A percentile compares a stretch with the other conserved stretches of the same genome.
Conservation (phyloP, 202 grass and related monocot genomes). For the Carex sylvatica region DNA sequence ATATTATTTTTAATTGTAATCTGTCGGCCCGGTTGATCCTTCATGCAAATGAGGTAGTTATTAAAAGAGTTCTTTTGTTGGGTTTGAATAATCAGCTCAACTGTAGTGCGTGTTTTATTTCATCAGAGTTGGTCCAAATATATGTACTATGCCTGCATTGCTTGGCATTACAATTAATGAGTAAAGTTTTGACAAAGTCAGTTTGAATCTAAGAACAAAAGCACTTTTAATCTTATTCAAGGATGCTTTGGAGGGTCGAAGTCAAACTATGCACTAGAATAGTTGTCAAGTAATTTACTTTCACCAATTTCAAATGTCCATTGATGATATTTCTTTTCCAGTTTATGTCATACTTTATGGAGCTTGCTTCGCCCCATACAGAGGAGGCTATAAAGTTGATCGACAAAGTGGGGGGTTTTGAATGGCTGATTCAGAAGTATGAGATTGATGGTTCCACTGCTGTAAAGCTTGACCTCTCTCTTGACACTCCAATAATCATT, state of each 20-base stretch:
- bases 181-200: neutral
- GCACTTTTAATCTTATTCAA: neutral
- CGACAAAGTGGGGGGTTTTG: conserved; percentile 93
- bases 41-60: neutral
- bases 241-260: neutral
- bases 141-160: neutral
- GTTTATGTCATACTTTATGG: conserved; percentile 98
- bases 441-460: conserved; percentile 92
- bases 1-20: conserved; percentile 12
- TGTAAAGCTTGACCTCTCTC: conserved; percentile 87
- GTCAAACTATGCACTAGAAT: neutral
- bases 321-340: conserved; percentile 36
- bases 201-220: conserved; percentile 5
- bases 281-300: neutral
- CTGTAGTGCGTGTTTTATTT: neutral
- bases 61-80: neutral
- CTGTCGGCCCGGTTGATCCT: neutral
- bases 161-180: neutral
- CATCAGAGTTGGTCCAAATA: neutral
- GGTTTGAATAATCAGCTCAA: neutral
- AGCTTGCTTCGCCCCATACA: conserved; percentile 94
- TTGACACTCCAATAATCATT: conserved; percentile 95
- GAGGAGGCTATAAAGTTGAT: conserved; percentile 97
- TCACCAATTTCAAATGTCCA: neutral
- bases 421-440: conserved; percentile 98